These are phyloP conservation scores for Scopulariopsis brevicaulis DNA, from an alignment of 2,329 filamentous ascomycete species.

Conservation along the genomic window DNA sequence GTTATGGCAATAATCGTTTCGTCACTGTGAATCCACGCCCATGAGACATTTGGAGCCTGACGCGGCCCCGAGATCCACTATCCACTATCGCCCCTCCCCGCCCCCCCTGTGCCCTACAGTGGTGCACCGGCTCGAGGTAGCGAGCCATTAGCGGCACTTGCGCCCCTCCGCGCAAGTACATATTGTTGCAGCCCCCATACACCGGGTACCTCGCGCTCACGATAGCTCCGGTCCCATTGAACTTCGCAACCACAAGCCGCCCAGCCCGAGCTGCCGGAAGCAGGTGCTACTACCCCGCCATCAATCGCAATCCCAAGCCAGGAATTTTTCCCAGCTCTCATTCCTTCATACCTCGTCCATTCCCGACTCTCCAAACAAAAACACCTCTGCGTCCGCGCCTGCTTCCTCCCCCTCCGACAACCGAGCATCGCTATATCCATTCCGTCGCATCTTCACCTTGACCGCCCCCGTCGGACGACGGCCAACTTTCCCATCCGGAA, in stretches of 20 bases:
- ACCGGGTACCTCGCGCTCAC: not conserved
- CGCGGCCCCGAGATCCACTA: not conserved
- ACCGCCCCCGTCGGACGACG: not conserved
- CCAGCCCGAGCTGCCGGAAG: not conserved
- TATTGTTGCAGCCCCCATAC: not conserved
- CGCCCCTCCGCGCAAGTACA: not conserved
- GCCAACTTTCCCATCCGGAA: not conserved
- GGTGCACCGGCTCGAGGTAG: not conserved
- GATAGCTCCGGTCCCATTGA: not conserved
- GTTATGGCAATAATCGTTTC: not conserved
- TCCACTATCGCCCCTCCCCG: not conserved
- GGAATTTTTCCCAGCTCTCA: not conserved
- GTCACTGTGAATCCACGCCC: not conserved
- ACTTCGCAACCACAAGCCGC: not conserved
- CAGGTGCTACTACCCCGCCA: not conserved
- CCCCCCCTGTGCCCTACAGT: not conserved
- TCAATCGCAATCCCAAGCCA: not conserved
- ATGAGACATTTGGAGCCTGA: not conserved
- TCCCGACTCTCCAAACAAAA: not conserved
- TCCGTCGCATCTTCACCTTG: not conserved
- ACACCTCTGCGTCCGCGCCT: not conserved
- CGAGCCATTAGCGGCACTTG: not conserved
- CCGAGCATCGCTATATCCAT: not conserved
- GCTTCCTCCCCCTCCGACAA: not conserved
- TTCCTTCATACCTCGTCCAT: too few relatives aligned